A percentile compares a stretch with the other conserved stretches of the same genome.
These are phyloP conservation scores for Hymenoscyphus scutula DNA, from an alignment of 2,329 filamentous ascomycete species.

Conservation along the genomic window DNA sequence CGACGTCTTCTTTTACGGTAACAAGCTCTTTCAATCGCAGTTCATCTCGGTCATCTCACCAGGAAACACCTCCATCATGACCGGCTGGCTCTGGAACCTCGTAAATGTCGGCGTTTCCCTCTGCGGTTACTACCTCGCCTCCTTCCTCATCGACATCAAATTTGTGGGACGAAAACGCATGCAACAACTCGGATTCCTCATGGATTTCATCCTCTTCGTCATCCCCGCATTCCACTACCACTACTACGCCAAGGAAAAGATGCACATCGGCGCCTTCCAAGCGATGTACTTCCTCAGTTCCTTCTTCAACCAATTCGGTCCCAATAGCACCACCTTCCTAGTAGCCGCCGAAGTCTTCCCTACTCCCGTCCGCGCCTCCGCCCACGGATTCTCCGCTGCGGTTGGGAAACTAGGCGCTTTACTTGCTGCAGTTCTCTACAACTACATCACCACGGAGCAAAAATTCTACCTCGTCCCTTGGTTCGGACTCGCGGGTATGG, in stretches of 20 bases:
- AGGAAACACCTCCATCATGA: constrained; percentile 61
- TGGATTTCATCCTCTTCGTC: constrained; percentile 91
- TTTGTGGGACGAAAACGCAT: constrained; percentile 94
- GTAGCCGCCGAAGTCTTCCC: constrained; percentile 96
- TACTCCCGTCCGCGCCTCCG: constrained; percentile 86
- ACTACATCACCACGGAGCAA: constrained; percentile 81
- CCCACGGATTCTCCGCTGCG: constrained; percentile 92
- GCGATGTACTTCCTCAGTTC: constrained; percentile 97
- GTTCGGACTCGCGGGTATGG: constrained; percentile 86
- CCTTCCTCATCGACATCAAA: constrained; percentile 44
- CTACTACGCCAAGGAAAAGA: constrained; percentile 67
- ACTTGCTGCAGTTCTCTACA: constrained; percentile 84
- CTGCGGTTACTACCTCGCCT: constrained; percentile 85
- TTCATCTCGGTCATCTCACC: constrained; percentile 83
- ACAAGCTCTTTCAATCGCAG: constrained; percentile 92
- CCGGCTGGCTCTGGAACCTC: constrained; percentile 87
- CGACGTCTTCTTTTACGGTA: constrained; percentile 98
- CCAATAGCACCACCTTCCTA: constrained; percentile 90
- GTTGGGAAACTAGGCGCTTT: constrained; percentile 87
- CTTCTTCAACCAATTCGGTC: constrained; percentile 99
- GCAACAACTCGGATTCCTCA: constrained; percentile 91
- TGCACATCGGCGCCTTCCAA: constrained; percentile 84
- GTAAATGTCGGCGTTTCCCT: constrained; percentile 87
- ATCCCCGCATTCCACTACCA: constrained; percentile 85
- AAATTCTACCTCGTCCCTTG: constrained; percentile 94